Evolutionary conservation across 2,329 filamentous ascomycete genomes (phyloP).

Genomic region (Fusarium praegraminearum): DNA sequence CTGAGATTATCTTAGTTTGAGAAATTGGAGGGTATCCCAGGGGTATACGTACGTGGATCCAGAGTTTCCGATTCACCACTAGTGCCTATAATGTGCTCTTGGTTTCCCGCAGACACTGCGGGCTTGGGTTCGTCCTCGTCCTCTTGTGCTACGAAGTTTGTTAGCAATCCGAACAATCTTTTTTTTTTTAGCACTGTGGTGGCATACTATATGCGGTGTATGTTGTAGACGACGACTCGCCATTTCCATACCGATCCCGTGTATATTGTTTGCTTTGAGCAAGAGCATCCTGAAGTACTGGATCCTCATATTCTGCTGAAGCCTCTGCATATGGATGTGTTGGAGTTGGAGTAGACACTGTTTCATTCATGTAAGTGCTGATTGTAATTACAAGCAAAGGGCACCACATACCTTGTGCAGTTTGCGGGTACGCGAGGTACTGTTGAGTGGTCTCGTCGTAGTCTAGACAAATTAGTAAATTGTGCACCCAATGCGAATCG

Average conservation of each 20-base stretch:
- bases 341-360: conserved; percentile 11
- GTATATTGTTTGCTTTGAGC: conserved; percentile 25
- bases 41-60: conserved; percentile 53
- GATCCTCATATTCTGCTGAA: conserved; percentile 18
- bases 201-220: conserved; percentile 26
- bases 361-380: background rate
- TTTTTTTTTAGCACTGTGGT: background rate
- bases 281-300: conserved; percentile 23
- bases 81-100: conserved; percentile 37
- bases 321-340: conserved; percentile 13
- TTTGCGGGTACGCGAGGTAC: conserved; percentile 5
- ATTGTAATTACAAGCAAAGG: background rate
- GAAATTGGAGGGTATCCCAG: too few species aligned
- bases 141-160: conserved; percentile 6
- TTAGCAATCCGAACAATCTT: background rate
- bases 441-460: conserved; percentile 24
- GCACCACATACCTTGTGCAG: conserved; percentile 21
- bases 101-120: conserved; percentile 31
- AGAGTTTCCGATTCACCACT: conserved; percentile 45
- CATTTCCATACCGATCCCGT: conserved; percentile 21
- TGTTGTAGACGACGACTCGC: conserved; percentile 26
- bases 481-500: background rate
- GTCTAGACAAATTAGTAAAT: conserved; percentile 12
- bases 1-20: conserved; percentile 47
- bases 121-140: conserved; percentile 47